Evolutionary conservation across 352 stramenopile species (phyloP), one percentile per base, ranked within the genome.

Genomic region (Pythium dissimile): DNA sequence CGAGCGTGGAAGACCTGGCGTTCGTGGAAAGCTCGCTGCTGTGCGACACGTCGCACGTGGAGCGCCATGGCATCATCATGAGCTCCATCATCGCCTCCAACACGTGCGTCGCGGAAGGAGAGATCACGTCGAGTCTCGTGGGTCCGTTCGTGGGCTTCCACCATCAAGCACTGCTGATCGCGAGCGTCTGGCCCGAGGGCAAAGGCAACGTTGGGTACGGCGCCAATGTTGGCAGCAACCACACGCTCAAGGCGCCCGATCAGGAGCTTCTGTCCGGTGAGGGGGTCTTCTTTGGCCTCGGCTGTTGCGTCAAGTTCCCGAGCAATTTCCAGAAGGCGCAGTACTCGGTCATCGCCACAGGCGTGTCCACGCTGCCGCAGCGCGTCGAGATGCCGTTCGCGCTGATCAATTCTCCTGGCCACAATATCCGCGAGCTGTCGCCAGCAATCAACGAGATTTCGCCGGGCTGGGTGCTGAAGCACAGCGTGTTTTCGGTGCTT

Each of bases 171-270:
- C 77, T 98, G 43, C 72, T 98, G 16, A 98, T 98, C 54, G 85
- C 92, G 32, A 82, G 84, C 7, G 73, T 96, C 30, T 98, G 94
- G 94, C 89, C 89, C 8, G 62, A 91, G 26, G 94, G 94, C n/a
- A 88, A 92, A 64, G 94, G 94, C 15, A 98, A 98, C 57, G 72
- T 98, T 37, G 89, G 86, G 15, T 98, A 97, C 49, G 94, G 94
- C 26, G 93, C 92, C 44, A 98, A 99, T 62, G 92, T 98, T 23
- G 96, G 96, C 38, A 98, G 88, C 53, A 99, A 99, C 69, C 96
- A 99, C 71, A 99, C 96, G 39, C 64, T 95, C n/a, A 93, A 92
- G 46, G 83, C 82, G 0, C 85, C 85, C 0, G 85, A 95, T 54
- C 85, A 95, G 70, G 96, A 99, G 69, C 75, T 95, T 2, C 83